Evolutionary conservation across 1,284 basidiomycete species (phyloP).

Genomic region (Trametes versicolor): DNA sequence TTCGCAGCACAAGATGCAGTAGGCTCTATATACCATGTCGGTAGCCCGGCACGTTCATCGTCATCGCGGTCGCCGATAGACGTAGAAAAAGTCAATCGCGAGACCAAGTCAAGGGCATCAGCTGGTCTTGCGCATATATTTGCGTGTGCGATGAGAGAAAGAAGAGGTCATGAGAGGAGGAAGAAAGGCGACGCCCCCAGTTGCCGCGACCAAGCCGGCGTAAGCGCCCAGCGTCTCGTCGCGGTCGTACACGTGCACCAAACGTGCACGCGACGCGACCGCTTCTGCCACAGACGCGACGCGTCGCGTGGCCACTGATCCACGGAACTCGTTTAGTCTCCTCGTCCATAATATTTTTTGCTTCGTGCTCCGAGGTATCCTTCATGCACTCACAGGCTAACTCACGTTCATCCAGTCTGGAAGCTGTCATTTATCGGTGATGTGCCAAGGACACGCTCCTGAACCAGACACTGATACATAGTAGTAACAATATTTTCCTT

Average conservation of each 20-base stretch:
- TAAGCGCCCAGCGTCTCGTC: neutral
- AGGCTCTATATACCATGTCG: constrained; percentile 1
- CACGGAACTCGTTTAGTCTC: too few species aligned
- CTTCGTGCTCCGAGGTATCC: too few species aligned
- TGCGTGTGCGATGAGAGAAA: constrained; percentile 4
- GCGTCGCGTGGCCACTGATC: too few species aligned
- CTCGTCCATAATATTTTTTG: too few species aligned
- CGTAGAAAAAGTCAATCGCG: neutral
- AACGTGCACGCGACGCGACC: neutral
- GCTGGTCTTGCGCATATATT: neutral
- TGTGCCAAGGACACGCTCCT: too few species aligned
- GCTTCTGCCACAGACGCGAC: neutral
- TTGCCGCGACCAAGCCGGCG: too few species aligned
- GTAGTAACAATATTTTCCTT: too few species aligned
- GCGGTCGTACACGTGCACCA: neutral
- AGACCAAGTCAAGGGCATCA: neutral
- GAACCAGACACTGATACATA: too few species aligned
- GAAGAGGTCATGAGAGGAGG: neutral
- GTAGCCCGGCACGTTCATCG: neutral
- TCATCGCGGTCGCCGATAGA: neutral
- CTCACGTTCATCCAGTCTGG: too few species aligned
- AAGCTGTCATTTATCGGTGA: too few species aligned
- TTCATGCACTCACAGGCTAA: too few species aligned
- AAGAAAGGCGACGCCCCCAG: neutral
- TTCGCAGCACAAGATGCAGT: too few species aligned